Base-by-base conservation (phyloP, 106 monocot species). In the Acanthochlamys bracteata region DNA sequence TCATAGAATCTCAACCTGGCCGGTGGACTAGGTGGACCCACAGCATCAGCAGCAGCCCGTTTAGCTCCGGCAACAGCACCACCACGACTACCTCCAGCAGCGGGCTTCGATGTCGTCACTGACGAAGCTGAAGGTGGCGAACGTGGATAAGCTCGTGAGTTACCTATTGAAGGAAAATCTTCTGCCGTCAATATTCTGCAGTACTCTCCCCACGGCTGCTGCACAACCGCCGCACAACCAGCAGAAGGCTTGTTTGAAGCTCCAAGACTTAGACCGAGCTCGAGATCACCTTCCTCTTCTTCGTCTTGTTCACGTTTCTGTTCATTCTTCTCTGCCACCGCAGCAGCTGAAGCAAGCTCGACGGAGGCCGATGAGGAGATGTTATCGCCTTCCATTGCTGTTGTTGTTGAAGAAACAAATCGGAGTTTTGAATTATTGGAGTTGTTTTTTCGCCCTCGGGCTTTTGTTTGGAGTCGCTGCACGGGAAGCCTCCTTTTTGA, bases 181-280 rank as follows among this genome's bases (percentile, higher is more conserved):
- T 75, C 63, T 3, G 83, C 74, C 7, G 83, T 75, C 19, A 83
- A 60, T 24, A 83, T 75, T 55, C 78, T 64, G 13, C 78, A 75
- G 55, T 59, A 57, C 24, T 72, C 58, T 40, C 52, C 39, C 72
- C 63, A 64, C 49, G 54, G 49, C 75, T 42, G 25, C 57, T 15
- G 7, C 1, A 7, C 27, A 51, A 12, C 65, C 59, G 11, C 52
- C 67, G 17, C 47, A n/a, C n/a, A n/a, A n/a, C n/a, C n/a, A n/a
- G 43, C 43, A 43, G 43, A 25, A 7, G n/a, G 11, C 12, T 23
- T 53, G 56, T 45, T 78, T 70, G 60, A 72, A 21, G 79, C 74
- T n/a, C 87, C 84, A 60, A 93, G 70, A 40, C 88, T 80, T 55
- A 93, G 74, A 17, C 88, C 84, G 17, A 93, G 76, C 79, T 84